Evolutionary conservation across 192 early-diverging fungal species (phyloP).

Genomic region (Backusella australiensis): DNA sequence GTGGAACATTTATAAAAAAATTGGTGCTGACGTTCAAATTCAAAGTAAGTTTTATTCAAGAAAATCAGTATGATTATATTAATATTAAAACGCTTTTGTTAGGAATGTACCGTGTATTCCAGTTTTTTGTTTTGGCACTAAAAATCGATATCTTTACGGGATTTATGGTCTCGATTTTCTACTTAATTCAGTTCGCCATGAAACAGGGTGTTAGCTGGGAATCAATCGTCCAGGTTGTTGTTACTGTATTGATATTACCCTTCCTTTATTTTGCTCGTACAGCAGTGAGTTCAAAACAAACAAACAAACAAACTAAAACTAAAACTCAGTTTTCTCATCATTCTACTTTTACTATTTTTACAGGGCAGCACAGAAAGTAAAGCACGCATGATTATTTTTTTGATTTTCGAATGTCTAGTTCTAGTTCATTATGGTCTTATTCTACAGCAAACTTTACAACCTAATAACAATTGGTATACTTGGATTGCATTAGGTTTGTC

Average conservation of each 20-base stretch:
- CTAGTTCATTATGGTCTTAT: conserved; percentile 32
- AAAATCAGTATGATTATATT: background rate
- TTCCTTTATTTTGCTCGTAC: conserved; percentile 37
- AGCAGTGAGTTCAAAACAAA: conserved; percentile 24
- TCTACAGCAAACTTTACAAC: conserved; percentile 24
- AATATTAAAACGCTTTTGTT: background rate
- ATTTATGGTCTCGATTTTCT: conserved; percentile 64
- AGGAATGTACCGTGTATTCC: conserved; percentile 64
- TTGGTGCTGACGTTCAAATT: conserved; percentile 61
- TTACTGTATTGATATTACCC: conserved; percentile 28
- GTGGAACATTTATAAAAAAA: conserved; percentile 66
- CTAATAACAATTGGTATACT: conserved; percentile 35
- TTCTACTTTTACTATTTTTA: background rate
- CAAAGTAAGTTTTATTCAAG: conserved; percentile 44
- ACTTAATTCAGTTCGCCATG: conserved; percentile 44
- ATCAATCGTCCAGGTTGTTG: conserved; percentile 26
- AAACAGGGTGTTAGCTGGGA: conserved; percentile 25
- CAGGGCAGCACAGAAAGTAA: conserved; percentile 35
- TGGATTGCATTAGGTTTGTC: conserved; percentile 37
- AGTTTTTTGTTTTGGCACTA: conserved; percentile 75
- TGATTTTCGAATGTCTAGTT: conserved; percentile 28
- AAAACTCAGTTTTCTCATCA: background rate
- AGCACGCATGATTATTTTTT: conserved; percentile 27
- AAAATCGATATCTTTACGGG: conserved; percentile 83
- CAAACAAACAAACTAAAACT: background rate